Conservation (phyloP, 2,329 filamentous ascomycete species). For the Tolypocladium tropicale region DNA sequence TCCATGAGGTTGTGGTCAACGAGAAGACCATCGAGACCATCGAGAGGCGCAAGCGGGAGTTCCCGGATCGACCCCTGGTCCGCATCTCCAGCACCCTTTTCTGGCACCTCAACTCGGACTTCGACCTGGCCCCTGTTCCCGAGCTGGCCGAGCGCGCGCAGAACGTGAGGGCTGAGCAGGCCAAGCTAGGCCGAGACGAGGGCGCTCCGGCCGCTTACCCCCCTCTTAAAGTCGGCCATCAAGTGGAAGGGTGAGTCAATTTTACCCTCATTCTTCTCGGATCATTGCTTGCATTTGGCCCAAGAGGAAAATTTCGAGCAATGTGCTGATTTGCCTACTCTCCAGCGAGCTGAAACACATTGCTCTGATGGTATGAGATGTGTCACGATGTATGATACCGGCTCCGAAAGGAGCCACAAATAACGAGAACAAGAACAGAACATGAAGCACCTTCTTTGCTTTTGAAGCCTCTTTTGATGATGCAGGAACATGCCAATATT, state of each 20-base stretch:
- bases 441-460: not conserved
- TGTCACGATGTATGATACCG: not conserved
- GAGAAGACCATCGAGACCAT: constrained; percentile 38
- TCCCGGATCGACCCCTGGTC: constrained; percentile 39
- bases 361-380: constrained; percentile 34
- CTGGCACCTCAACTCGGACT: constrained; percentile 49
- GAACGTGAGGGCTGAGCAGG: constrained; percentile 34
- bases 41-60: constrained; percentile 26
- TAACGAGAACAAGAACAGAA: not conserved
- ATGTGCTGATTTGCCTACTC: too few species aligned
- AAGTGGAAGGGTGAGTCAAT: constrained; percentile 42
- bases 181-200: constrained; percentile 40
- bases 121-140: constrained; percentile 42
- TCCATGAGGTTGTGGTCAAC: constrained; percentile 51
- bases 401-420: not conserved
- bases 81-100: constrained; percentile 52
- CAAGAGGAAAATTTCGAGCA: not conserved
- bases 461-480: too few species aligned
- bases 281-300: too few species aligned
- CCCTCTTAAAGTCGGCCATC: constrained; percentile 47
- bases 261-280: not conserved
- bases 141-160: constrained; percentile 33
- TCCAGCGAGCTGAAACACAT: constrained; percentile 42
- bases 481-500: not conserved
- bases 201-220: constrained; percentile 37